A percentile compares a stretch with the other conserved stretches of the same genome.
Evolutionary conservation across 257 asterid species (phyloP).

Genomic region (Lavandula angustifolia): DNA sequence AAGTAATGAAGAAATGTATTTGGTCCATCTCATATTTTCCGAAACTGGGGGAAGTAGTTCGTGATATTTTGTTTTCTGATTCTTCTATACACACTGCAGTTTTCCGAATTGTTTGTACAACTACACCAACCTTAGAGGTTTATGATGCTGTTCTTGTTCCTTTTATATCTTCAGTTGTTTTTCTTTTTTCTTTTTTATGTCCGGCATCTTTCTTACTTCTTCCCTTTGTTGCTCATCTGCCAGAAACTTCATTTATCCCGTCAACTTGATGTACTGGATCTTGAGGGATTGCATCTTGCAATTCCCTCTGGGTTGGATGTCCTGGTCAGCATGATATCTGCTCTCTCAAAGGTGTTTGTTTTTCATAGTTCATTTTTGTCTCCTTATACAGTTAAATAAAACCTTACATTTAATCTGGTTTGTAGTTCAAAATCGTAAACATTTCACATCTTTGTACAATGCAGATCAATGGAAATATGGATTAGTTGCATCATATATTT

Average conservation of each 20-base stretch:
- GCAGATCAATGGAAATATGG: constrained; percentile 4
- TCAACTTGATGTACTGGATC: constrained; percentile 64
- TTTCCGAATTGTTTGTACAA: constrained; percentile 80
- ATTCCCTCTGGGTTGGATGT: constrained; percentile 74
- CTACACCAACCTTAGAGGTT: constrained; percentile 81
- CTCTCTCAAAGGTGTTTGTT: constrained; percentile 62
- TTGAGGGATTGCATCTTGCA: constrained; percentile 82
- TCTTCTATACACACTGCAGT: constrained; percentile 80
- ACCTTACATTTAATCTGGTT: not conserved
- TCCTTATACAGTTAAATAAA: constrained; percentile 3
- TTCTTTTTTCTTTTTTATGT: constrained; percentile 18
- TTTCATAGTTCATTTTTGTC: constrained; percentile 21
- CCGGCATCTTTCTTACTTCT: constrained; percentile 31
- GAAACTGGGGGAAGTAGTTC: constrained; percentile 60
- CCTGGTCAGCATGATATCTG: constrained; percentile 57
- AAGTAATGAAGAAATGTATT: constrained; percentile 74
- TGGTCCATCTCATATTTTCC: constrained; percentile 45
- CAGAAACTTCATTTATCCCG: constrained; percentile 83
- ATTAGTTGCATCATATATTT: not conserved
- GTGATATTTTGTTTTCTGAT: constrained; percentile 67
- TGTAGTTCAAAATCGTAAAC: constrained; percentile 1
- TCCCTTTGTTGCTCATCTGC: constrained; percentile 13
- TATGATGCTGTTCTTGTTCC: constrained; percentile 29
- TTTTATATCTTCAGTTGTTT: constrained; percentile 13
- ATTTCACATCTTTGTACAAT: not conserved